Percentiles rank a stretch among this genome's conserved stretches.
Conservation (phyloP, 2,329 filamentous ascomycete species). For the Grosmannia clavigera region DNA sequence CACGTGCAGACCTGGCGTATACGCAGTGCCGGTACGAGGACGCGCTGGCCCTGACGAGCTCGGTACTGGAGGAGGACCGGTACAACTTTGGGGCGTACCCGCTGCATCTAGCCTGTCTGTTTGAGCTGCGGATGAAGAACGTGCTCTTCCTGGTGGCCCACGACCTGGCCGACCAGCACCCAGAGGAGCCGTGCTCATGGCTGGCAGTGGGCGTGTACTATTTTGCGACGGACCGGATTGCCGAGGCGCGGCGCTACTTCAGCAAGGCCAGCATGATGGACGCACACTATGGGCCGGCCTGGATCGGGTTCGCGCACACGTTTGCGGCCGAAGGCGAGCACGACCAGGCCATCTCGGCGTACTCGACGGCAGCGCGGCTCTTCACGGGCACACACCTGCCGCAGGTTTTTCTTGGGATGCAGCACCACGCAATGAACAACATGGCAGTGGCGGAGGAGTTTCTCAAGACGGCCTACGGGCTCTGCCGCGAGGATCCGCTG, state of each 20-base stretch:
- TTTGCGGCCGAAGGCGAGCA: constrained; percentile 97
- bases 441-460: constrained; percentile 91
- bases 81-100: constrained; percentile 86
- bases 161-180: constrained; percentile 82
- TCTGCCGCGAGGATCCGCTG: constrained; percentile 76
- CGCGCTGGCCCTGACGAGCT: constrained; percentile 70
- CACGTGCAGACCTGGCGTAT: constrained; percentile 81
- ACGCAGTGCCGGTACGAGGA: constrained; percentile 90
- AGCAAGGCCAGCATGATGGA: constrained; percentile 97
- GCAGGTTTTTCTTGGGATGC: constrained; percentile 94
- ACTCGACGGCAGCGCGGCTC: constrained; percentile 83
- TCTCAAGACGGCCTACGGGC: constrained; percentile 71
- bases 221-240: constrained; percentile 74
- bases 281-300: constrained; percentile 90
- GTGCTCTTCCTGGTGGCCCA: constrained; percentile 85
- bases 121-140: constrained; percentile 78
- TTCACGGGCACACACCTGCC: constrained; percentile 97
- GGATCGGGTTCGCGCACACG: constrained; percentile 98
- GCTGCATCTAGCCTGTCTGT: constrained; percentile 80
- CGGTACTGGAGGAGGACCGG: constrained; percentile 70
- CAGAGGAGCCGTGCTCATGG: constrained; percentile 84
- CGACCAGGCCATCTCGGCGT: constrained; percentile 95
- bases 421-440: constrained; percentile 92
- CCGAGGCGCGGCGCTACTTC: constrained; percentile 90
- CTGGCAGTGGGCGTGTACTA: constrained; percentile 94